These are phyloP conservation scores for Tetragonia tetragonoides DNA, from an alignment of 148 eudicot species.

Conservation along the genomic window DNA sequence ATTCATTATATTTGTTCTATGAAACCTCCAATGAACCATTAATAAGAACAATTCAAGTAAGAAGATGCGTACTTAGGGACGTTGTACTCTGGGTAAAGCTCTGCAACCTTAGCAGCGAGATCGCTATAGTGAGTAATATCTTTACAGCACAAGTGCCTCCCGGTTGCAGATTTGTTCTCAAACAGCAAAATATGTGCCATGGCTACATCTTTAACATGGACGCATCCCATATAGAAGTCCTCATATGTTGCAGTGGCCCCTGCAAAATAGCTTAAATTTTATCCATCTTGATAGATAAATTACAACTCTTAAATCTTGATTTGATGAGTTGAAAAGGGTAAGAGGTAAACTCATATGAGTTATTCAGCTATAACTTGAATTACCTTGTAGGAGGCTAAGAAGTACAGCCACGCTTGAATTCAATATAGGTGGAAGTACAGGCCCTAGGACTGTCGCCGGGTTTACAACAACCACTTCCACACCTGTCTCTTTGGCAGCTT, in stretches of 20 bases:
- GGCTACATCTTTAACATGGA: slow-evolving; percentile 86
- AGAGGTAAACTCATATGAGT: too few species aligned
- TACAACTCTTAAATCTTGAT: background rate
- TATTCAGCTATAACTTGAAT: too few species aligned
- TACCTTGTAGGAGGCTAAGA: slow-evolving; percentile 71
- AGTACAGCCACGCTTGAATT: slow-evolving; percentile 69
- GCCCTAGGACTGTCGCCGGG: slow-evolving; percentile 83
- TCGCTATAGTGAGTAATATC: slow-evolving; percentile 67
- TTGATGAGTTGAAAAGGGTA: too few species aligned
- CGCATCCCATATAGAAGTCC: slow-evolving; percentile 66
- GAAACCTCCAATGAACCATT: too few species aligned
- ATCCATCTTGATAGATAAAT: background rate
- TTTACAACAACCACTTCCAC: slow-evolving; percentile 75
- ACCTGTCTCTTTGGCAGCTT: slow-evolving; percentile 59
- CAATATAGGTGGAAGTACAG: slow-evolving; percentile 64
- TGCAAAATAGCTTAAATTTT: slow-evolving; percentile 10
- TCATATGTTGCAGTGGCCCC: slow-evolving; percentile 61
- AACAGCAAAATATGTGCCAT: slow-evolving; percentile 72
- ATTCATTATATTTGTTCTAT: too few species aligned
- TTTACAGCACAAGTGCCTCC: slow-evolving; percentile 77
- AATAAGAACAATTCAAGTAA: too few species aligned
- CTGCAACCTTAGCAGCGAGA: slow-evolving; percentile 69
- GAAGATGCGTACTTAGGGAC: slow-evolving; percentile 47
- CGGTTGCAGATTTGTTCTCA: slow-evolving; percentile 65
- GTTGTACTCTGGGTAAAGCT: slow-evolving; percentile 68